These are phyloP conservation scores for Aspergillus puulaauensis DNA, from an alignment of 2,329 filamentous ascomycete species.

Conservation along the genomic window DNA sequence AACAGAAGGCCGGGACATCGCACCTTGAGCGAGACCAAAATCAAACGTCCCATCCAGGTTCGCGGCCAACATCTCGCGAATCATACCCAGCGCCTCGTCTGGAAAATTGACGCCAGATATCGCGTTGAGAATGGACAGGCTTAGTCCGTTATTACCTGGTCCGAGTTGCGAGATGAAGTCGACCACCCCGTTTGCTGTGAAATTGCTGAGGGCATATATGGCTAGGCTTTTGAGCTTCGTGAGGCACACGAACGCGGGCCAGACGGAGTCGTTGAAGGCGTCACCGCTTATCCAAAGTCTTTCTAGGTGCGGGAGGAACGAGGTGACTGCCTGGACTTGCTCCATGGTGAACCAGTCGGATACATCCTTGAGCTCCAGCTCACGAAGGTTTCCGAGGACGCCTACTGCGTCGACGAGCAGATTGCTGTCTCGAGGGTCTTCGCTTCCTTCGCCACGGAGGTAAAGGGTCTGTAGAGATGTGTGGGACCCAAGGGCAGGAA, in stretches of 20 bases:
- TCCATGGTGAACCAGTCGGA: conserved; percentile 33
- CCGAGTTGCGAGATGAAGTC: conserved; percentile 31
- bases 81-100: conserved; percentile 28
- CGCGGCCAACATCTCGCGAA: conserved; percentile 25
- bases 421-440: conserved; percentile 25
- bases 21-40: conserved; percentile 23
- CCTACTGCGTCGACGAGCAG: conserved; percentile 31
- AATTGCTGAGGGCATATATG: conserved; percentile 34
- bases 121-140: conserved; percentile 29
- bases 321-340: conserved; percentile 28
- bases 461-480: conserved; percentile 27
- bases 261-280: conserved; percentile 28
- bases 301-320: conserved; percentile 31
- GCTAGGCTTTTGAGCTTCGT: conserved; percentile 28
- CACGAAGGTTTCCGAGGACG: conserved; percentile 28
- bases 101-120: conserved; percentile 20
- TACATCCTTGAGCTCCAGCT: conserved; percentile 35
- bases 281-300: conserved; percentile 34
- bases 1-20: background rate
- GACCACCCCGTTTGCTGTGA: conserved; percentile 30
- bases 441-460: conserved; percentile 31
- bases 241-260: conserved; percentile 25
- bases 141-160: conserved; percentile 29
- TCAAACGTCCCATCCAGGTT: conserved; percentile 25
- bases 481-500: conserved; percentile 29